phyloP scores from a whole-genome alignment of 2,329 filamentous ascomycete genomes.

The Trichoderma endophyticum region DNA sequence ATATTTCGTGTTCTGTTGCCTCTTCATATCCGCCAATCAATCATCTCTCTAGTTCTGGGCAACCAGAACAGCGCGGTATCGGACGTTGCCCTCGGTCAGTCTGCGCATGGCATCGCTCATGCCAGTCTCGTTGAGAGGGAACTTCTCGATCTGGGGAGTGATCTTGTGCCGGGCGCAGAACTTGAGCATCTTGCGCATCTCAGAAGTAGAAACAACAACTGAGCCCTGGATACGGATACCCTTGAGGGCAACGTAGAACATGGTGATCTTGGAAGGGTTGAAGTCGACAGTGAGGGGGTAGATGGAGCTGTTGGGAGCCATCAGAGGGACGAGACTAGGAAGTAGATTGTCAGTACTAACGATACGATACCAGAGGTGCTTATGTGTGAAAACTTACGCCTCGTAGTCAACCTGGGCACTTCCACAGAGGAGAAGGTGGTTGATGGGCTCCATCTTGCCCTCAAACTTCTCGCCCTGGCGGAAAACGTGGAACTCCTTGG shows the following conservation, averaged over 20 bases:
- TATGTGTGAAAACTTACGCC: background rate
- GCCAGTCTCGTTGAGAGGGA: slow-evolving; percentile 55
- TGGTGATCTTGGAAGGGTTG: slow-evolving; percentile 48
- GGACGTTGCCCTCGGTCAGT: background rate
- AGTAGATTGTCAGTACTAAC: background rate
- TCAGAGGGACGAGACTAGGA: background rate
- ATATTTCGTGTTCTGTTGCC: background rate
- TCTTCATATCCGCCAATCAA: background rate
- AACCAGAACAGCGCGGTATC: slow-evolving; percentile 14
- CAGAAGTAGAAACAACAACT: slow-evolving; percentile 46
- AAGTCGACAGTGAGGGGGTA: slow-evolving; percentile 48
- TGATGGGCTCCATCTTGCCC: slow-evolving; percentile 54
- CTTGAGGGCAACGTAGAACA: background rate
- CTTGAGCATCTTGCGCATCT: slow-evolving; percentile 59
- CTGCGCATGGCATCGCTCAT: slow-evolving; percentile 31
- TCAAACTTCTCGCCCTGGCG: slow-evolving; percentile 49
- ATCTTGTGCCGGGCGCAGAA: slow-evolving; percentile 54
- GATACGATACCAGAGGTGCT: background rate
- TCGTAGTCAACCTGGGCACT: slow-evolving; percentile 16
- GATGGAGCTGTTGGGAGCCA: slow-evolving; percentile 20
- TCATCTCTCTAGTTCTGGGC: background rate
- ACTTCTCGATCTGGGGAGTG: slow-evolving; percentile 54
- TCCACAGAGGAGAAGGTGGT: slow-evolving; percentile 51
- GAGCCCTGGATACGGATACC: slow-evolving; percentile 31
- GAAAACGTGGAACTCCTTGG: slow-evolving; percentile 46